These are phyloP conservation scores for Lactifluus pinguis DNA, from an alignment of 768 basidiomycete genomes.

Conservation along the genomic window DNA sequence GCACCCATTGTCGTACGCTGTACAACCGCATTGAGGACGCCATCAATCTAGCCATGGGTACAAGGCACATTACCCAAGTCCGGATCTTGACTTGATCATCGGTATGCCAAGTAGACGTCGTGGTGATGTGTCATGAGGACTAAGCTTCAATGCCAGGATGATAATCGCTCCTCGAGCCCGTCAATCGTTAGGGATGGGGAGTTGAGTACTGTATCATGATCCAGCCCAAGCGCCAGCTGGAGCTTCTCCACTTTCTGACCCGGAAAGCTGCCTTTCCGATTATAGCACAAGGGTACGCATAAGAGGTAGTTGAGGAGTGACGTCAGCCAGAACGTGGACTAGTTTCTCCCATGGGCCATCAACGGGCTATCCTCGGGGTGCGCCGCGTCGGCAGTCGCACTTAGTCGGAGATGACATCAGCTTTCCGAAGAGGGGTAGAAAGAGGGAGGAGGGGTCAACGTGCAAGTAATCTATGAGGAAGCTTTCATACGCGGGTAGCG, in stretches of 20 bases:
- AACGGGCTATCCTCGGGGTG: not conserved
- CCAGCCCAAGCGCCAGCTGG: not conserved
- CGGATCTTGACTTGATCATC: not conserved
- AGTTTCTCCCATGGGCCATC: not conserved
- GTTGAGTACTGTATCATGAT: not conserved
- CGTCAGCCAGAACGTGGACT: constrained; percentile 17
- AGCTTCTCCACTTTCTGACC: not conserved
- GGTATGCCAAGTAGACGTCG: not conserved
- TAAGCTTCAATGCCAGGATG: not conserved
- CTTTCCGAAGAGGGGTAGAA: constrained; percentile 8
- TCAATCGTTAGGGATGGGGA: not conserved
- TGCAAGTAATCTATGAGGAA: constrained; percentile 13
- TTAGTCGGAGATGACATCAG: constrained; percentile 16
- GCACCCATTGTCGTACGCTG: not conserved
- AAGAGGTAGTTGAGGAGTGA: not conserved
- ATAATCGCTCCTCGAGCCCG: not conserved
- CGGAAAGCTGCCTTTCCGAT: not conserved
- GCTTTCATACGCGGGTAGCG: constrained; percentile 1
- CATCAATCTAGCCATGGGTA: not conserved
- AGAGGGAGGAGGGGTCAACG: constrained; percentile 4
- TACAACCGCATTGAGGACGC: not conserved
- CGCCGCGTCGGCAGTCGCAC: constrained; percentile 8
- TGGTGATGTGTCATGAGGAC: not conserved
- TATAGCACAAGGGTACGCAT: not conserved
- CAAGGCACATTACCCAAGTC: not conserved